Conservation (phyloP, 345 rosid species). For the Nasturtium officinale region DNA sequence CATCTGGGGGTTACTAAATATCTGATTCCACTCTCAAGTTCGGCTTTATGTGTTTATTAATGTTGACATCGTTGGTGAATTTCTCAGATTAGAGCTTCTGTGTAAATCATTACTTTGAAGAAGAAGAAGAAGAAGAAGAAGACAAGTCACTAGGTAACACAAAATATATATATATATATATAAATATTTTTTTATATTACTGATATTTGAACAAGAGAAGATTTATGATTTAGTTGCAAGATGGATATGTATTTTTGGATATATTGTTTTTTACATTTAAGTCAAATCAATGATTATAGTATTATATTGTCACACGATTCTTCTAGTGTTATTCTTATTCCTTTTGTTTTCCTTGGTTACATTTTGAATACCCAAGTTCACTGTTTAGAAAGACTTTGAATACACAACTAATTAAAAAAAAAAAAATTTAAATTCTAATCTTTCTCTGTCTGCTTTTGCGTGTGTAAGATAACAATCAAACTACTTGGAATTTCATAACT, state of each 20-base stretch:
- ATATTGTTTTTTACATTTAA: neutral
- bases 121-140: slow-evolving; percentile 25
- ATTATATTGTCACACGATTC: neutral
- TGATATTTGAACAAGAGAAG: neutral
- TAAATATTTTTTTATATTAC: neutral
- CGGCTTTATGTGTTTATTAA: neutral
- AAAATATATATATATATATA: too few species aligned
- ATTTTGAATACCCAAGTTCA: slow-evolving; percentile 27
- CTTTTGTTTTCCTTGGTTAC: slow-evolving; percentile 28
- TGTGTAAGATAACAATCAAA: slow-evolving; percentile 38
- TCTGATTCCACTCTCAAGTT: slow-evolving; percentile 1
- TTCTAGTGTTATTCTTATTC: neutral
- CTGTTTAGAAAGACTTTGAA: slow-evolving; percentile 33
- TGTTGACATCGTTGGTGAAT: slow-evolving; percentile 27
- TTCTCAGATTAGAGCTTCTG: slow-evolving; percentile 34
- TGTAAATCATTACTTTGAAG: slow-evolving; percentile 6
- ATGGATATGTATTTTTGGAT: neutral
- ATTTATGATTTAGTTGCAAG: slow-evolving; percentile 36
- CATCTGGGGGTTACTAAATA: slow-evolving; percentile 2
- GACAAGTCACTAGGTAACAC: slow-evolving; percentile 23
- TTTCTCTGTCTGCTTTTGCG: slow-evolving; percentile 36
- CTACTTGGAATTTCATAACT: slow-evolving; percentile 39
- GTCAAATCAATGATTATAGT: slow-evolving; percentile 22
- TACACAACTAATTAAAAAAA: slow-evolving; percentile 2
- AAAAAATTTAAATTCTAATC: neutral